phyloP scores from a whole-genome alignment of 768 basidiomycete genomes.

The Tubosaeta sp. region DNA sequence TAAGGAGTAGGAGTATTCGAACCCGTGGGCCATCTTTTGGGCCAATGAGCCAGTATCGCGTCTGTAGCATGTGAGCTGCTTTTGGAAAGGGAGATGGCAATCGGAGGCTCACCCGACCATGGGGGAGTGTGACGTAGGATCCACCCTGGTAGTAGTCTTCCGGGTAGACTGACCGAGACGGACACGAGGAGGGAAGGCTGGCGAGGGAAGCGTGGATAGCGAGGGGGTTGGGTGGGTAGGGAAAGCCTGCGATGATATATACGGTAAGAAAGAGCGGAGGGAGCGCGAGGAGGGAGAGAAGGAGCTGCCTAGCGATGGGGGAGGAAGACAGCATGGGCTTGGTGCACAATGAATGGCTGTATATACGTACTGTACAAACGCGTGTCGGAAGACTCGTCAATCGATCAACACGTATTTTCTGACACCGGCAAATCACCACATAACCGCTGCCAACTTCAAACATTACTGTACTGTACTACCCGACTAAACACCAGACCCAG shows the following conservation, averaged over 20 bases:
- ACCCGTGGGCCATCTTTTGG: constrained; percentile 67
- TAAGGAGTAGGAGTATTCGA: constrained; percentile 10
- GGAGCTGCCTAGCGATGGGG: constrained; percentile 14
- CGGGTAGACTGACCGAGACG: constrained; percentile 69
- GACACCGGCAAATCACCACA: background rate
- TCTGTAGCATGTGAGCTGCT: constrained; percentile 35
- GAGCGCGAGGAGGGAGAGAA: constrained; percentile 48
- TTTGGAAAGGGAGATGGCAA: background rate
- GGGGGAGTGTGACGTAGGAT: constrained; percentile 60
- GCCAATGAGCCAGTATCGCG: constrained; percentile 75
- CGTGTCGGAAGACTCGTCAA: background rate
- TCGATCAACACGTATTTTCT: background rate
- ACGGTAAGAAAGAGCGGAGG: constrained; percentile 56
- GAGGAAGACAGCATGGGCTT: constrained; percentile 11
- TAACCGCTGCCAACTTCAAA: background rate
- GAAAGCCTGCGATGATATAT: constrained; percentile 66
- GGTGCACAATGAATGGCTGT: background rate
- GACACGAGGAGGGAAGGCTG: constrained; percentile 48
- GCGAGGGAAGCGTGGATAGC: constrained; percentile 56
- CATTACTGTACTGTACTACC: too few relatives aligned
- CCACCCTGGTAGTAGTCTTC: constrained; percentile 61
- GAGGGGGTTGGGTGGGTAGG: constrained; percentile 50
- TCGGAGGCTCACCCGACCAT: constrained; percentile 51
- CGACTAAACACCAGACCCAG: constrained; percentile 40
- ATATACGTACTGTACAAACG: background rate